Evolutionary conservation across 495 filamentous ascomycete species (phyloP).

Genomic region (Penicillium argentinense): DNA sequence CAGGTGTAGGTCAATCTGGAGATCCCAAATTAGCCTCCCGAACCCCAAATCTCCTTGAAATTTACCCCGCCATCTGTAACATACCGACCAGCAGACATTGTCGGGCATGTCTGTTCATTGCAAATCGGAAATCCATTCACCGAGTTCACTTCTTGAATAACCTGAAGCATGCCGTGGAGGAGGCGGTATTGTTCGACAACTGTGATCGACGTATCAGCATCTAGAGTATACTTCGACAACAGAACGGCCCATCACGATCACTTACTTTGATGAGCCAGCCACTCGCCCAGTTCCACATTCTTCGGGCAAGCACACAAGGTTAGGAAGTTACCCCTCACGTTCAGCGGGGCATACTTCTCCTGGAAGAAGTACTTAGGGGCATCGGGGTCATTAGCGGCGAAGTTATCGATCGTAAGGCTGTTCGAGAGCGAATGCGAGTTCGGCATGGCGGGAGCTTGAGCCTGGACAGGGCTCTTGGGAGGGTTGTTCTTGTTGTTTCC

Average conservation of each 20-base stretch:
- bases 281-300: slow-evolving; percentile 87
- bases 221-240: neutral
- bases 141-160: slow-evolving; percentile 76
- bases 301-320: slow-evolving; percentile 86
- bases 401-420: slow-evolving; percentile 51
- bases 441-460: slow-evolving; percentile 55
- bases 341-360: slow-evolving; percentile 76
- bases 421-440: slow-evolving; percentile 58
- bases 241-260: neutral
- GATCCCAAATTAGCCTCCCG: slow-evolving; percentile 9
- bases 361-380: slow-evolving; percentile 70
- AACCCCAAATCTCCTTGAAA: slow-evolving; percentile 6
- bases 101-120: slow-evolving; percentile 78
- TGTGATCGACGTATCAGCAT: slow-evolving; percentile 35
- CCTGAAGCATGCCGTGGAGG: slow-evolving; percentile 77
- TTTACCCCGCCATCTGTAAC: slow-evolving; percentile 34
- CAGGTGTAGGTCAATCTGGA: slow-evolving; percentile 87
- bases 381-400: slow-evolving; percentile 53
- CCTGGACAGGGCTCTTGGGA: slow-evolving; percentile 47
- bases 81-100: slow-evolving; percentile 89
- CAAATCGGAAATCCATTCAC: slow-evolving; percentile 71
- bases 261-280: slow-evolving; percentile 91
- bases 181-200: slow-evolving; percentile 90
- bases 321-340: slow-evolving; percentile 96
- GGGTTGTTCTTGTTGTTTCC: slow-evolving; percentile 54